Evolutionary conservation across 768 basidiomycete species (phyloP).

Genomic region (Heimioporus sp.): DNA sequence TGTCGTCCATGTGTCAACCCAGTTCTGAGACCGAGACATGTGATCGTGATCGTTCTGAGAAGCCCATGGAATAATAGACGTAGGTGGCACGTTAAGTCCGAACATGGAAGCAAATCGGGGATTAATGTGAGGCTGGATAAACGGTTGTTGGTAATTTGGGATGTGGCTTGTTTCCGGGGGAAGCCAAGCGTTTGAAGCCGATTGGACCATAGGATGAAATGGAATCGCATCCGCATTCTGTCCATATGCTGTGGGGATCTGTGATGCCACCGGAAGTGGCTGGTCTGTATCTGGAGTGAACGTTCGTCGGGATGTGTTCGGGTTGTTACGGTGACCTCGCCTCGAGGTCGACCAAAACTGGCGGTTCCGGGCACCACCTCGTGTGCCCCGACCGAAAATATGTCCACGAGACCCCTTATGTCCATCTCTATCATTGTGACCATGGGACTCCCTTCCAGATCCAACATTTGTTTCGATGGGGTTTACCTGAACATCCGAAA

Average conservation of each 20-base stretch:
- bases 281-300: conserved; percentile 30
- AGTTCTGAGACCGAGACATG: conserved; percentile 14
- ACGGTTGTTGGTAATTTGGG: conserved; percentile 21
- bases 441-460: conserved; percentile 21
- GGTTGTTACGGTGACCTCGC: conserved; percentile 11
- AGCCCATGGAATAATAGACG: conserved; percentile 22
- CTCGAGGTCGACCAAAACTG: conserved; percentile 18
- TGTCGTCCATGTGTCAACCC: conserved; percentile 41
- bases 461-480: background rate
- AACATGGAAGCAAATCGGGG: conserved; percentile 73
- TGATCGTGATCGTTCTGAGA: conserved; percentile 16
- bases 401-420: conserved; percentile 13
- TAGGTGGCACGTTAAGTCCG: conserved; percentile 41
- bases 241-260: conserved; percentile 43
- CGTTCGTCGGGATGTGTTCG: conserved; percentile 22
- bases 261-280: conserved; percentile 43
- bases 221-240: conserved; percentile 32
- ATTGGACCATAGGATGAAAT: conserved; percentile 11
- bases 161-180: conserved; percentile 8
- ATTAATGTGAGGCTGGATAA: conserved; percentile 83
- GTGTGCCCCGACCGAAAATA: conserved; percentile 24
- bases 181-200: conserved; percentile 16
- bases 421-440: conserved; percentile 16
- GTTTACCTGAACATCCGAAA: conserved; percentile 16
- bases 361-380: conserved; percentile 22